Conservation (phyloP, 441 rosid genomes). For the Euphorbia celastroides region DNA sequence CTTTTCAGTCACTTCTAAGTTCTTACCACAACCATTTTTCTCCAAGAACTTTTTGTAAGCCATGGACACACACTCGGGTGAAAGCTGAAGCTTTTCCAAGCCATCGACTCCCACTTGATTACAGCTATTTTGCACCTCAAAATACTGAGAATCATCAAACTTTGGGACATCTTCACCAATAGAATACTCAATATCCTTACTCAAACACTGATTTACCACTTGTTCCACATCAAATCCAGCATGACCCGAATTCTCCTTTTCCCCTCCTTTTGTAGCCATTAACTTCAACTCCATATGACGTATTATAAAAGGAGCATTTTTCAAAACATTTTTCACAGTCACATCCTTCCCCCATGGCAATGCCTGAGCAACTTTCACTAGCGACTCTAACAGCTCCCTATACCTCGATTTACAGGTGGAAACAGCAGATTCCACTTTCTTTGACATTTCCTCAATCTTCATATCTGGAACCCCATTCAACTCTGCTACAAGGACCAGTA, state of each 20-base stretch:
- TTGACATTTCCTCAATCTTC: constrained; percentile 48
- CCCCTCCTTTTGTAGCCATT: constrained; percentile 31
- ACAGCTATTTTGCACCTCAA: constrained; percentile 26
- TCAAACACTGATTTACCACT: constrained; percentile 47
- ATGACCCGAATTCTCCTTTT: constrained; percentile 8
- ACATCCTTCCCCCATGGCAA: constrained; percentile 92
- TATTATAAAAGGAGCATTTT: constrained; percentile 52
- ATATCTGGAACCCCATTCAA: constrained; percentile 47
- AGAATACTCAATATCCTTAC: constrained; percentile 33
- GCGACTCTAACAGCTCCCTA: constrained; percentile 55
- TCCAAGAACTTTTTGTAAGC: constrained; percentile 37
- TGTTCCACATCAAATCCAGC: constrained; percentile 40
- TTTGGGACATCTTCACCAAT: constrained; percentile 20
- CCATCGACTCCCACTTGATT: constrained; percentile 11
- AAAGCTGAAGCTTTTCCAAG: constrained; percentile 32
- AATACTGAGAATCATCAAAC: constrained; percentile 26
- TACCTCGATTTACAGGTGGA: constrained; percentile 47
- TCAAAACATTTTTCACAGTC: constrained; percentile 57
- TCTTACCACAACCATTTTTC: constrained; percentile 19
- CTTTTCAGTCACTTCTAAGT: constrained; percentile 17
- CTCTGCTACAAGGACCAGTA: constrained; percentile 56
- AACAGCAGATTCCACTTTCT: constrained; percentile 33
- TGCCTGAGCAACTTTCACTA: constrained; percentile 62
- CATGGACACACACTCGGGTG: constrained; percentile 44
- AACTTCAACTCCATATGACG: constrained; percentile 75